phyloP scores from a whole-genome alignment of 805 yeast species.

The Spathaspora arborariae region DNA sequence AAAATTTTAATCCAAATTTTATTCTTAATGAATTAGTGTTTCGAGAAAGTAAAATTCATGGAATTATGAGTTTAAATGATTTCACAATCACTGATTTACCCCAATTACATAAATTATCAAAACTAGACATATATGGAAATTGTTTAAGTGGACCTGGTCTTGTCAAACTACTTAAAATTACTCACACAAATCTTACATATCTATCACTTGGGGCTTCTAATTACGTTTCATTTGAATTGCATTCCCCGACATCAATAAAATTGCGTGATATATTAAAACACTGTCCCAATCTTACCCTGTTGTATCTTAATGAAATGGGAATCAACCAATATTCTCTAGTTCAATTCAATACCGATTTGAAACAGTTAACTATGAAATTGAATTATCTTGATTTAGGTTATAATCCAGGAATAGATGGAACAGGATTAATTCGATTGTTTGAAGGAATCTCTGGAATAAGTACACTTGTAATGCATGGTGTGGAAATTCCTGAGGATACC shows the following conservation, averaged over 20 bases:
- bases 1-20: conserved; percentile 26
- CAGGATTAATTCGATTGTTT: conserved; percentile 33
- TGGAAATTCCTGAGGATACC: conserved; percentile 17
- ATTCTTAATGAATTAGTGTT: conserved; percentile 22
- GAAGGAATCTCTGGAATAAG: conserved; percentile 14
- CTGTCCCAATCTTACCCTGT: conserved; percentile 11
- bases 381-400: conserved; percentile 35
- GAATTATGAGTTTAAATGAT: conserved; percentile 24
- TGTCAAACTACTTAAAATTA: conserved; percentile 33
- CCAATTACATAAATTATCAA: conserved; percentile 18
- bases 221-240: conserved; percentile 23
- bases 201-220: conserved; percentile 32
- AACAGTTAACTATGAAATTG: conserved; percentile 11
- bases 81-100: conserved; percentile 19
- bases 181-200: conserved; percentile 24
- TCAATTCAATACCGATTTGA: conserved; percentile 24
- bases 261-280: conserved; percentile 3
- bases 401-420: conserved; percentile 31
- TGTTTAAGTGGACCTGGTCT: conserved; percentile 40
- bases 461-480: conserved; percentile 28
- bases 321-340: conserved; percentile 33
- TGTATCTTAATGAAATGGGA: conserved; percentile 32
- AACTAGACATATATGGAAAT: conserved; percentile 37
- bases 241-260: not conserved
- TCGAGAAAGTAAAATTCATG: conserved; percentile 23